Base-by-base conservation (phyloP, 192 early-diverging fungal genomes). In the Backusella macrospora region DNA sequence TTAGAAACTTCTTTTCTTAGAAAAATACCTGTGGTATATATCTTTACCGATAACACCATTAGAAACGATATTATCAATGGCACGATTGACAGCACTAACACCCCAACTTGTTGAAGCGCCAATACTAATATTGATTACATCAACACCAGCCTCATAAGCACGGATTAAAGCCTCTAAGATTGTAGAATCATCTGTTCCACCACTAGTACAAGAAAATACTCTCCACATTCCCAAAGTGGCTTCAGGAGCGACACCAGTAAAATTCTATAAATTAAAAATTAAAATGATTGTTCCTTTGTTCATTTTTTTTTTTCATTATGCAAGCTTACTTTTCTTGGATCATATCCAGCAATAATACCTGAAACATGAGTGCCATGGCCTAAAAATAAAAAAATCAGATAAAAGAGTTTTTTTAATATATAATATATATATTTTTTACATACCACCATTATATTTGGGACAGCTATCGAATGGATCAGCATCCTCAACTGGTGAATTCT, bases 71-170 rank as follows among this genome's bases (percentile, higher is more conserved):
- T 72, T 71, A 38, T 67, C 66, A n/a, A 80, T 40, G 3, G 82
- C 63, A 62, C 88, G 81, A 4, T 73, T 77, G 21, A 45, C 47
- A 26, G 78, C 63, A 48, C 90, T 74, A 4, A 88, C 90, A 49
- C 79, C 80, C 87, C 85, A 88, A 42, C 81, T 83, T 69, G 80
- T 78, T 15, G 85, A 78, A 8, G 86, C 90, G 65, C 94, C 96
- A 65, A 96, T 74, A 64, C 91, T 92, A 73, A 96, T 81, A 84
- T 90, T 96, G 76, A 98, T 92, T 48, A 98, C 76, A 68, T 98
- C 87, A 38, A 26, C 65, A 78, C 71, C 72, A n/a, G 94, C 94
- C 0, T 73, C 76, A 59, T 86, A 84, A 5, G 95, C 96, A 5
- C 76, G 75, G 74, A 89, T 79, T 76, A 98, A 78, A 18, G 90